Evolutionary conservation across 768 basidiomycete genomes (phyloP).

Genomic region (Russula griseocarnosa): DNA sequence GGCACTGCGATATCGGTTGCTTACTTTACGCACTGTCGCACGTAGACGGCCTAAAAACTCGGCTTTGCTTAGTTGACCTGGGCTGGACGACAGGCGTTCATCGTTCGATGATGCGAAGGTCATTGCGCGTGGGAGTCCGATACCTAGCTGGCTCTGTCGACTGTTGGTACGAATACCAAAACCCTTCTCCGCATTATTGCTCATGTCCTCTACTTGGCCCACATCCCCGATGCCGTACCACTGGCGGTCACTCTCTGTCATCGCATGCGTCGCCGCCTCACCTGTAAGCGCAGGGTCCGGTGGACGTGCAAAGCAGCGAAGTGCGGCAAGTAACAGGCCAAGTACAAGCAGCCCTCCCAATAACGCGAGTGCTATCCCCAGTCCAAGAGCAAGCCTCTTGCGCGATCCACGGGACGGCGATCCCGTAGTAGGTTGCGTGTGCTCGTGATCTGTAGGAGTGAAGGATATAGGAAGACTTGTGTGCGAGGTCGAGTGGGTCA

Average conservation of each 20-base stretch:
- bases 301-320: constrained; percentile 54
- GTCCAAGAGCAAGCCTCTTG: constrained; percentile 49
- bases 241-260: constrained; percentile 60
- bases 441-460: constrained; percentile 38
- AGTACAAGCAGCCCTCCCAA: constrained; percentile 57
- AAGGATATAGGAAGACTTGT: constrained; percentile 52
- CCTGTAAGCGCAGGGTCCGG: constrained; percentile 58
- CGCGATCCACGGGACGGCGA: constrained; percentile 44
- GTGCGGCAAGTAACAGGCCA: constrained; percentile 49
- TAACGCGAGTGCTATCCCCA: constrained; percentile 58
- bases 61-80: constrained; percentile 63
- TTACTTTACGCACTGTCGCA: constrained; percentile 63
- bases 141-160: constrained; percentile 37
- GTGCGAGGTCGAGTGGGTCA: constrained; percentile 70
- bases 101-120: constrained; percentile 28
- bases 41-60: constrained; percentile 64
- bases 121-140: constrained; percentile 49
- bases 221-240: constrained; percentile 59
- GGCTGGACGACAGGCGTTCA: constrained; percentile 35
- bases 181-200: constrained; percentile 31
- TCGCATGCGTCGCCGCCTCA: constrained; percentile 54
- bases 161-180: constrained; percentile 35
- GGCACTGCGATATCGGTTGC: constrained; percentile 47
- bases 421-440: constrained; percentile 36
- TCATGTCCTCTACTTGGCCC: constrained; percentile 22